Evolutionary conservation across 441 rosid genomes (phyloP).

Genomic region (Croton setiger): DNA sequence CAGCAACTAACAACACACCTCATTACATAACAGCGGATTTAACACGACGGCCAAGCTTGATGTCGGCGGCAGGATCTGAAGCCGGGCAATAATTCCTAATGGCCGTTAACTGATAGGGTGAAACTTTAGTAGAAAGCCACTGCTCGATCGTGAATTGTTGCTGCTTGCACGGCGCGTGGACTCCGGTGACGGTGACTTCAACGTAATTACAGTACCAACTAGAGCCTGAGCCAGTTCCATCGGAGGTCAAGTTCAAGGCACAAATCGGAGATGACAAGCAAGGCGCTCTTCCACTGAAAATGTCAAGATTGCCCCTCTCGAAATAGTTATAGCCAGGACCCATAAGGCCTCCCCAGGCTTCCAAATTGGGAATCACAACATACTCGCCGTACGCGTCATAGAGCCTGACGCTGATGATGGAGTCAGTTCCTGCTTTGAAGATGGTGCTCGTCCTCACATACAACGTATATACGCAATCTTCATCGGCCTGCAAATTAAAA

Average conservation of each 20-base stretch:
- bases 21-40: neutral
- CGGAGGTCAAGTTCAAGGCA: conserved; percentile 62
- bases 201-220: conserved; percentile 79
- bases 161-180: conserved; percentile 45
- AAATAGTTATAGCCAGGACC: conserved; percentile 55
- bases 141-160: conserved; percentile 65
- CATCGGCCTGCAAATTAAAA: conserved; percentile 26
- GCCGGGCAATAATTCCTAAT: conserved; percentile 39
- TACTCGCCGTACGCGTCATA: conserved; percentile 41
- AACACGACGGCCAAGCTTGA: too few species aligned
- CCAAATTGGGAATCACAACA: conserved; percentile 39
- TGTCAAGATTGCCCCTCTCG: conserved; percentile 82
- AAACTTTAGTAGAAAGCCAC: conserved; percentile 62
- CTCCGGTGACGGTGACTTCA: conserved; percentile 56
- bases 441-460: conserved; percentile 75
- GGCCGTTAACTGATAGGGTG: conserved; percentile 60
- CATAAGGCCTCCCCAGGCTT: conserved; percentile 82
- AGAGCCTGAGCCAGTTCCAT: conserved; percentile 45
- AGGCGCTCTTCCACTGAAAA: conserved; percentile 65
- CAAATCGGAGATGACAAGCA: conserved; percentile 53
- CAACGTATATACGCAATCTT: conserved; percentile 65
- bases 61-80: neutral
- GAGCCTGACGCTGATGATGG: conserved; percentile 45
- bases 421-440: conserved; percentile 74
- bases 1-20: too few species aligned